A percentile compares a stretch with the other conserved stretches of the same genome.
phyloP scores from a whole-genome alignment of 2,329 filamentous ascomycete genomes.

The Trichoderma sp. region DNA sequence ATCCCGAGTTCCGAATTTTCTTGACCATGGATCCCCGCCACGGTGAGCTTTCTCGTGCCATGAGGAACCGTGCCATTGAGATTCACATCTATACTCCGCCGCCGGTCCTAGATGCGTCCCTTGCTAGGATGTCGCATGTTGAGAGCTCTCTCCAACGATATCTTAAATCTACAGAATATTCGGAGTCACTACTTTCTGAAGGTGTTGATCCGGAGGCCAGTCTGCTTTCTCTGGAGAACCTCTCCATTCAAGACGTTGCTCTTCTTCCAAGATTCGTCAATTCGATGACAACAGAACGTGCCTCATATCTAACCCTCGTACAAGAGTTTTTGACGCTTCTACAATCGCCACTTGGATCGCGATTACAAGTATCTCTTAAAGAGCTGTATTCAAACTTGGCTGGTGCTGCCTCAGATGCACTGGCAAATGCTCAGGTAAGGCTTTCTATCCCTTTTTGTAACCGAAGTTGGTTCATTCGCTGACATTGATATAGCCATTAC shows the following conservation, averaged over 20 bases:
- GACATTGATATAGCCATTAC: constrained; percentile 46
- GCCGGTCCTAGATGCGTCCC: constrained; percentile 32
- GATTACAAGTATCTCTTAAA: constrained; percentile 34
- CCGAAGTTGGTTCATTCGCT: background rate
- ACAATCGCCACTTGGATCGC: constrained; percentile 32
- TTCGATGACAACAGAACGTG: constrained; percentile 21
- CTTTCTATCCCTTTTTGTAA: background rate
- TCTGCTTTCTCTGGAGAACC: constrained; percentile 43
- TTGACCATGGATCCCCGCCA: constrained; percentile 89
- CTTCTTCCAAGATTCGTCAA: constrained; percentile 37
- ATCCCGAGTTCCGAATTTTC: constrained; percentile 87
- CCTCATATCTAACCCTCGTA: constrained; percentile 21
- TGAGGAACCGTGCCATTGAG: constrained; percentile 93
- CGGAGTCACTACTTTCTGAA: constrained; percentile 28
- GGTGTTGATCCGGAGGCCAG: constrained; percentile 28
- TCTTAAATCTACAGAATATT: constrained; percentile 36
- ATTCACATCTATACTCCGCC: constrained; percentile 64
- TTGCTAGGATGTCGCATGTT: constrained; percentile 43
- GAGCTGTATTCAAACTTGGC: constrained; percentile 37
- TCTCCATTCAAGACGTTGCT: constrained; percentile 47
- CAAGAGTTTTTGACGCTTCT: constrained; percentile 32
- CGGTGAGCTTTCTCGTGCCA: constrained; percentile 90
- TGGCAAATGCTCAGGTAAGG: constrained; percentile 46
- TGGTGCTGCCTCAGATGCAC: constrained; percentile 26
- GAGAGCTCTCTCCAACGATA: constrained; percentile 52